Evolutionary conservation across 768 basidiomycete species (phyloP).

Genomic region (Suillus cothurnatus): DNA sequence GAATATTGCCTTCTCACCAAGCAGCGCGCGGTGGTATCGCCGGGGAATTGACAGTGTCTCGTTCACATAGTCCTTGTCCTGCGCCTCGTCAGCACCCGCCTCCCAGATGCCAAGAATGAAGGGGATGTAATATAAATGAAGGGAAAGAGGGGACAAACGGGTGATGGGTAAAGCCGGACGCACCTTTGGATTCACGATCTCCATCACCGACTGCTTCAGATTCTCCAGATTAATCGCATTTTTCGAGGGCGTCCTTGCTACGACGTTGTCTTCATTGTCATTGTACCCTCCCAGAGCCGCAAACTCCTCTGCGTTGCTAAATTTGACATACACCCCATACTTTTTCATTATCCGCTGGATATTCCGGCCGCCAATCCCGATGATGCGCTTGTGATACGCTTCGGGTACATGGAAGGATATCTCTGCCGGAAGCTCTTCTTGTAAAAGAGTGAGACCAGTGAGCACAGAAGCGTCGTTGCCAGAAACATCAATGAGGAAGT

Average conservation of each 20-base stretch:
- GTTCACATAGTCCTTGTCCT: slow-evolving; percentile 97
- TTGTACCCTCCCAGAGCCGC: slow-evolving; percentile 92
- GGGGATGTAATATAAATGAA: slow-evolving; percentile 2
- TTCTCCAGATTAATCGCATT: slow-evolving; percentile 95
- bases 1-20: slow-evolving; percentile 96
- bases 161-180: slow-evolving; percentile 16
- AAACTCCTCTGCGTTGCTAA: slow-evolving; percentile 97
- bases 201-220: slow-evolving; percentile 95
- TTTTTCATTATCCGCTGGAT: slow-evolving; percentile 99
- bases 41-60: slow-evolving; percentile 94
- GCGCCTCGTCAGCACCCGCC: slow-evolving; percentile 1
- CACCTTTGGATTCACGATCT: slow-evolving; percentile 95
- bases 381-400: slow-evolving; percentile 97
- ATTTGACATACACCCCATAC: slow-evolving; percentile 99
- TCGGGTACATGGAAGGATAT: slow-evolving; percentile 99
- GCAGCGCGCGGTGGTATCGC: slow-evolving; percentile 90
- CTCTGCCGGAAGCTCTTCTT: slow-evolving; percentile 98
- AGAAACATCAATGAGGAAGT: slow-evolving; percentile 91
- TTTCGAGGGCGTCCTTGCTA: slow-evolving; percentile 97
- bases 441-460: slow-evolving; percentile 84
- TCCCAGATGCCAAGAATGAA: neutral
- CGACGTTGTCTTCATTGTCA: slow-evolving; percentile 98
- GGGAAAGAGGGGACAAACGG: slow-evolving; percentile 5
- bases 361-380: slow-evolving; percentile 96
- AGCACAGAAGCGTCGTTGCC: slow-evolving; percentile 84